Base-by-base conservation (phyloP, 2,329 filamentous ascomycete genomes). In the Colletotrichum sp. region DNA sequence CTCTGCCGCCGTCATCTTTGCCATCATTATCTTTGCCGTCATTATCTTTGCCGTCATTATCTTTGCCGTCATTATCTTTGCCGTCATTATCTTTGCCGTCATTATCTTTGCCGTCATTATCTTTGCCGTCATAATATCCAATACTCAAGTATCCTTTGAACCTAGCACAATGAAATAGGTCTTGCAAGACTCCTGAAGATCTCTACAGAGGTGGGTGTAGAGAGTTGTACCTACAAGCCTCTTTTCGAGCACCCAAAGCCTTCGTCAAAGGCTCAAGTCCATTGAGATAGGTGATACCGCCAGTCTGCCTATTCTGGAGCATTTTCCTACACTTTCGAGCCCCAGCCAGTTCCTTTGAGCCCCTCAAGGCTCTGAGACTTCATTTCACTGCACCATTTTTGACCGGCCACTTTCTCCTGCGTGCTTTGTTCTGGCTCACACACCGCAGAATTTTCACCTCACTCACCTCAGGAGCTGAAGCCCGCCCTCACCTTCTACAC, bases 121-220 rank as follows among this genome's bases (percentile, higher is more conserved):
- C 24, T 24, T 24, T 28, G 26, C 26, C 26, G 28, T 28, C 18
- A 5, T 52, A 6, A 12, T 52, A 5, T 21, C 3, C 7, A 21
- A 52, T 13, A 21, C 6, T 21, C 10, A 13, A 52, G 39, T 21
- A 12, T 21, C n/a, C n/a, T 52, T 13, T 13, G 44, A 52, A 52
- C 44, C 12, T 21, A 52, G 44, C n/a, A 7, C 10, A 21, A 13
- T 52, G 2, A 4, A 13, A 13, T 13, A 52, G 44, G 3, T 21
- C 44, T 24, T 13, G 12, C 44, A 21, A 24, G n/a, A 52, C n/a
- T 21, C 10, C 6, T 24, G n/a, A 24, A 52, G n/a, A 21, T 7
- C 6, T 0, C n/a, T 7, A 13, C n/a, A 13, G n/a, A 21, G 44
- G 10, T 52, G 18, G 18, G 0, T 5, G 39, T n/a, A 10, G 18